Evolutionary conservation across 129 eudicot genomes (phyloP), one percentile per base, ranked within the genome.

Genomic region (Logfia minima): DNA sequence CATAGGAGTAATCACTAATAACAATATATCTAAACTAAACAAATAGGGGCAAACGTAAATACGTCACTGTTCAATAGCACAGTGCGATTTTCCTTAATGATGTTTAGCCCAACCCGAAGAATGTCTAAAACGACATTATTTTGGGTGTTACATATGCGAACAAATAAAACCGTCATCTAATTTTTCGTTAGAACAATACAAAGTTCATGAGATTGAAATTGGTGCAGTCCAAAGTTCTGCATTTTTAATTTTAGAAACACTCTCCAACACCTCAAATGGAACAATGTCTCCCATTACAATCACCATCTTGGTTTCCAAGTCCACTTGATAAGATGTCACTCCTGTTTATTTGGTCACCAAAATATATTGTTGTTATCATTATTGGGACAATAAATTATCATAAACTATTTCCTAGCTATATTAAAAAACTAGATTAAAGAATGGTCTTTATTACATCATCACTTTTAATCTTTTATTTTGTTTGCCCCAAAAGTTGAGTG

Each of bases 221-320:
- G 83, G 80, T 62, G 68, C 77, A 63, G 83, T 75, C 98, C 96
- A 93, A 48, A 93, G 84, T n/a, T 90, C 86, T 3, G 97, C 97
- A 79, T 82, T 82, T 80, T 93, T 93, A 60, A 93, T 93, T 83
- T 83, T 90, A 4, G 98, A 89, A 81, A 93, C 89, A 80, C 91
- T 93, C 83, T 93, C 97, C 91, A 93, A 88, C 37, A 93, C 98
- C 84, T 93, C 88, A 64, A 84, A 87, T 63, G 98, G 98, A 61
- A 89, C 86, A 77, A 93, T 86, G 85, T 93, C 98, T 77, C 98
- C 98, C 68, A 82, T 87, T 23, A 93, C 88, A 66, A 93, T 91
- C 80, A 93, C 98, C 98, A 88, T 93, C 84, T 93, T 90, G 75
- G 91, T 85, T 78, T 93, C 98, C 88, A 93, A 60, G 79, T 93